Base-by-base conservation (phyloP, 345 rosid species). In the Cardamine occulta region DNA sequence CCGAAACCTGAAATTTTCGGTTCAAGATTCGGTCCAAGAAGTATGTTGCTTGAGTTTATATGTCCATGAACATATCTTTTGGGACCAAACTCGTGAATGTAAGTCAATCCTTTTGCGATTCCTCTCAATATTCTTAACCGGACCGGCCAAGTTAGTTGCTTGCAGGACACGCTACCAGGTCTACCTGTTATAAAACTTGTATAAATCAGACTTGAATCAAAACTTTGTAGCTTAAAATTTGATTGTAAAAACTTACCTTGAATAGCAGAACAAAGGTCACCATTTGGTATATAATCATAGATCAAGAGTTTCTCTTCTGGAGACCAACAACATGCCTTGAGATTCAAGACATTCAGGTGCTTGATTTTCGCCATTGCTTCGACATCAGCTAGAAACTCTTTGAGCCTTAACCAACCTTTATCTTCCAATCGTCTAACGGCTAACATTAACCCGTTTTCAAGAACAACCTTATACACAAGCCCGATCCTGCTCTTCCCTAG, bases 261-360 rank as follows among this genome's bases (percentile, higher is more conserved):
- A 78, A 94, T 82, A 14, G 93, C 93, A 17, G 92, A 82, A 15
- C 84, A 80, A 79, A 92, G 97, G 69, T 87, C 88, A 18, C 88
- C 89, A 67, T 90, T 87, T 19, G 93, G 87, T 58, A 91, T 80
- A 60, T 83, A 91, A 68, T 90, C 97, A 54, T 94, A 90, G 82
- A 94, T 92, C 6, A 90, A 80, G 64, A 94, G 81, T 82, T 94
- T 91, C 86, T 94, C 98, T 26, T 94, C 87, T 0, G 77, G 86
- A 66, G 98, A 90, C 90, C 97, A 94, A 74, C 91, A 94, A 76
- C 91, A 94, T 37, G 97, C 97, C 75, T 86, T 82, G 48, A 94
- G 98, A 70, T 80, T 85, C 69, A 90, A 88, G 12, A 91, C 74
- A 72, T 94, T 91, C 0, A 83, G 91, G 74, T 94, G 97, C 69